These are phyloP conservation scores for Apostasia ramifera DNA, from an alignment of 106 monocot genomes.

Conservation along the genomic window DNA sequence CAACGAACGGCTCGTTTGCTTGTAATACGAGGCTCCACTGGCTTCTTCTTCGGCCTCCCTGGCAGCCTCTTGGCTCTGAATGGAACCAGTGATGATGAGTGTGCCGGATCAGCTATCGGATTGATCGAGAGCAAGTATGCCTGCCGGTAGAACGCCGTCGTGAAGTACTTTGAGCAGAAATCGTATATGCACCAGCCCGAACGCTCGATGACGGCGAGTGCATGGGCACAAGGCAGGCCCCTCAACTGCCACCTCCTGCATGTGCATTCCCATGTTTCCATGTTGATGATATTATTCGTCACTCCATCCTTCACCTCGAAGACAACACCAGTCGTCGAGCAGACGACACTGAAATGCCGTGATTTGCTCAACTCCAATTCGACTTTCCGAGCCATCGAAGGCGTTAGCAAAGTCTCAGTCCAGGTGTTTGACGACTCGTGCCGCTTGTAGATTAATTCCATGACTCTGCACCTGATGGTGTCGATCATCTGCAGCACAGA, in stretches of 20 bases:
- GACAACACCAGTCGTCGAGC: slow-evolving; percentile 30
- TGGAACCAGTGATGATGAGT: slow-evolving; percentile 22
- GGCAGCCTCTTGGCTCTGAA: slow-evolving; percentile 45
- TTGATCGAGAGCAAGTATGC: slow-evolving; percentile 77
- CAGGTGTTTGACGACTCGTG: slow-evolving; percentile 68
- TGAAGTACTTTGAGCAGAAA: slow-evolving; percentile 82
- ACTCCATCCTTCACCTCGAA: slow-evolving; percentile 66
- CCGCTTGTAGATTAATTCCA: slow-evolving; percentile 82
- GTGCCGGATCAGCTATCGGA: slow-evolving; percentile 57
- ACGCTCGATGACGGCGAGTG: slow-evolving; percentile 64
- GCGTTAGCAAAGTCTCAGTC: slow-evolving; percentile 50
- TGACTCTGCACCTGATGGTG: slow-evolving; percentile 77
- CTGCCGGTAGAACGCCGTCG: slow-evolving; percentile 45
- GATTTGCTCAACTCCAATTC: slow-evolving; percentile 48
- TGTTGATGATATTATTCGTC: slow-evolving; percentile 40
- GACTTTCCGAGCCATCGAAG: slow-evolving; percentile 55
- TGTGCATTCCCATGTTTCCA: slow-evolving; percentile 82
- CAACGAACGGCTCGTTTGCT: slow-evolving; percentile 71
- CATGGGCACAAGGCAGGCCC: slow-evolving; percentile 82
- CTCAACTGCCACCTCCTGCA: slow-evolving; percentile 80
- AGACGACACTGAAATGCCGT: slow-evolving; percentile 38
- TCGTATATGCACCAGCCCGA: slow-evolving; percentile 35
- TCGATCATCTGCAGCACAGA: slow-evolving; percentile 88
- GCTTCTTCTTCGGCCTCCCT: slow-evolving; percentile 82
- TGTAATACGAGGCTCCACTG: slow-evolving; percentile 53